Conservation (phyloP, 2,329 filamentous ascomycete genomes). For the Chalaropsis thielavioides region DNA sequence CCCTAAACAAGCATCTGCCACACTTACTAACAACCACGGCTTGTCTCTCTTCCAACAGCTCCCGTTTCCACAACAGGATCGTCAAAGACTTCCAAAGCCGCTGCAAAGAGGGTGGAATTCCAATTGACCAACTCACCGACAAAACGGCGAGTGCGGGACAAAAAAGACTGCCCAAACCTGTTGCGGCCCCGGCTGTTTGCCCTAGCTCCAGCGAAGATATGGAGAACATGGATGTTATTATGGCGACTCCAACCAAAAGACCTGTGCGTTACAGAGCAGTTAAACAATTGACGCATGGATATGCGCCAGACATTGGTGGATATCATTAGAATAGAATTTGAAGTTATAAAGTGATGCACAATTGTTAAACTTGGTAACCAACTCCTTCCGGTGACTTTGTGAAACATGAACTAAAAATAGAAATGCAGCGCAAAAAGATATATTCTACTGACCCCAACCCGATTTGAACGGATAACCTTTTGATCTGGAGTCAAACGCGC, state of each 20-base stretch:
- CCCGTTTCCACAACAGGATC: neutral
- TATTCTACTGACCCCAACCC: slow-evolving; percentile 13
- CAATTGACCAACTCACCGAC: neutral
- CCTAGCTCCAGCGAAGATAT: neutral
- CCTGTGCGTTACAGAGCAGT: neutral
- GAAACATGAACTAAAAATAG: neutral
- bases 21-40: neutral
- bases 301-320: no score
- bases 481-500: slow-evolving; percentile 18
- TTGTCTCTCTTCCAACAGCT: neutral
- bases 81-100: neutral
- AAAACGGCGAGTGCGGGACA: neutral
- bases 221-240: neutral
- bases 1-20: neutral
- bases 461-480: slow-evolving; percentile 18
- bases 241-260: neutral
- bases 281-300: no score
- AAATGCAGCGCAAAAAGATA: neutral
- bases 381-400: neutral
- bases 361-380: neutral
- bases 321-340: no score
- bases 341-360: neutral
- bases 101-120: neutral
- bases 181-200: neutral
- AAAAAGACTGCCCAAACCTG: neutral